Percentiles rank a stretch among this genome's conserved stretches.
Evolutionary conservation across 1,139 yeast species (phyloP).

Genomic region (Pneumocystis jirovecii): DNA sequence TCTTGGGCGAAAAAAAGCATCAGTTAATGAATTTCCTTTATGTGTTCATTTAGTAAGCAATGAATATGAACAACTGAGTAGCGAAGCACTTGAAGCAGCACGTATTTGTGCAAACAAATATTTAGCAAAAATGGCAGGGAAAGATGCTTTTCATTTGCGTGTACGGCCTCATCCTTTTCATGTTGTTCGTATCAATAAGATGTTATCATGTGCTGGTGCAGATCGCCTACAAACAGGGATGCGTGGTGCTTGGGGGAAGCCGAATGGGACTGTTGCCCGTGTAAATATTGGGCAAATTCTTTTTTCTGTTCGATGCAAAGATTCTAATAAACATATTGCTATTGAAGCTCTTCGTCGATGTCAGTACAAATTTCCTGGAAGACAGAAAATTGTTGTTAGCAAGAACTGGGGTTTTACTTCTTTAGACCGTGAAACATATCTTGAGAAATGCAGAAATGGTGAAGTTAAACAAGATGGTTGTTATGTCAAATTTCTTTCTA

Average conservation of each 20-base stretch:
- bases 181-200: slow-evolving; percentile 99
- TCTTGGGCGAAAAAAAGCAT: slow-evolving; percentile 99
- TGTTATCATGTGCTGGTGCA: slow-evolving; percentile 99
- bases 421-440: slow-evolving; percentile 93
- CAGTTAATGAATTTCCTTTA: slow-evolving; percentile 98
- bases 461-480: slow-evolving; percentile 99
- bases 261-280: slow-evolving; percentile 99
- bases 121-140: slow-evolving; percentile 93
- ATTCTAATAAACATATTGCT: slow-evolving; percentile 91
- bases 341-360: slow-evolving; percentile 99
- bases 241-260: slow-evolving; percentile 99
- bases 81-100: slow-evolving; percentile 99
- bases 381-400: slow-evolving; percentile 95
- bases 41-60: slow-evolving; percentile 98
- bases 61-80: slow-evolving; percentile 97
- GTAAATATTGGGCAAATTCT: slow-evolving; percentile 97
- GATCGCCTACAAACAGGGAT: slow-evolving; percentile 99
- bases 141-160: slow-evolving; percentile 99
- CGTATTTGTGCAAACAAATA: slow-evolving; percentile 99
- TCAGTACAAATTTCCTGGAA: slow-evolving; percentile 99
- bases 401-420: slow-evolving; percentile 99
- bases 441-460: slow-evolving; percentile 86
- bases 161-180: slow-evolving; percentile 99
- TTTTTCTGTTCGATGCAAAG: slow-evolving; percentile 97
- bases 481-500: slow-evolving; percentile 94